Conservation (phyloP, 1,284 basidiomycete genomes). For the Tausonia pullulans region DNA sequence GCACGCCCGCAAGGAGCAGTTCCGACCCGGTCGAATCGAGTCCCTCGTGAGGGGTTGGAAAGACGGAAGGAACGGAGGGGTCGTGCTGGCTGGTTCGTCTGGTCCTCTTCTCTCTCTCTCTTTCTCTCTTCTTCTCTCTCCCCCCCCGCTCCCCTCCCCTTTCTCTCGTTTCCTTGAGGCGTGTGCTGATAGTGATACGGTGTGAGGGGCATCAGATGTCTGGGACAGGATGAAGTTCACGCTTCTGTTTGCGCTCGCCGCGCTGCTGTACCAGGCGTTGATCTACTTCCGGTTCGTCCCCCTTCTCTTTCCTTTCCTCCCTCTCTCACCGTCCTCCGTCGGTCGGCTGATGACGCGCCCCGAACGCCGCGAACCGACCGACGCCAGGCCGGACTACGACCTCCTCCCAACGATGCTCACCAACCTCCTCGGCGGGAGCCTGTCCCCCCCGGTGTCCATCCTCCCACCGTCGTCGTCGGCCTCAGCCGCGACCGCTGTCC, state of each 20-base stretch:
- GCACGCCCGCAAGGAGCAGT: conserved; percentile 1
- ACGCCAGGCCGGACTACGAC: background rate
- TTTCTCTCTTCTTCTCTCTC: background rate
- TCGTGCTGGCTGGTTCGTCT: background rate
- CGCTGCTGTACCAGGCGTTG: background rate
- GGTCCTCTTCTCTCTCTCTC: background rate
- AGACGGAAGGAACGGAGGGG: background rate
- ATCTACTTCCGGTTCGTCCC: background rate
- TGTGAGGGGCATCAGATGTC: background rate
- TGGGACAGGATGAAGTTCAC: background rate
- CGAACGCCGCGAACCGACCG: background rate
- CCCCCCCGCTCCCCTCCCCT: background rate
- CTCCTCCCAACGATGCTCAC: background rate
- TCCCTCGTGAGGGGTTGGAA: conserved; percentile 5
- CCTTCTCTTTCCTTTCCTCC: background rate
- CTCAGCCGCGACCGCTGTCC: background rate
- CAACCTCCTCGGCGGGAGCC: background rate
- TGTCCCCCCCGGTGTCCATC: background rate
- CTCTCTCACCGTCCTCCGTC: background rate
- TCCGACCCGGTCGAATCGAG: background rate
- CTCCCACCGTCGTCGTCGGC: background rate
- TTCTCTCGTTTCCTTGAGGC: background rate
- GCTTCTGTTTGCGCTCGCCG: background rate
- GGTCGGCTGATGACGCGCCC: background rate
- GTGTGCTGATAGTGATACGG: too few species aligned